A percentile compares a stretch with the other conserved stretches of the same genome.
Evolutionary conservation across 257 asterid genomes (phyloP).

Genomic region (Ophiorrhiza pumila): DNA sequence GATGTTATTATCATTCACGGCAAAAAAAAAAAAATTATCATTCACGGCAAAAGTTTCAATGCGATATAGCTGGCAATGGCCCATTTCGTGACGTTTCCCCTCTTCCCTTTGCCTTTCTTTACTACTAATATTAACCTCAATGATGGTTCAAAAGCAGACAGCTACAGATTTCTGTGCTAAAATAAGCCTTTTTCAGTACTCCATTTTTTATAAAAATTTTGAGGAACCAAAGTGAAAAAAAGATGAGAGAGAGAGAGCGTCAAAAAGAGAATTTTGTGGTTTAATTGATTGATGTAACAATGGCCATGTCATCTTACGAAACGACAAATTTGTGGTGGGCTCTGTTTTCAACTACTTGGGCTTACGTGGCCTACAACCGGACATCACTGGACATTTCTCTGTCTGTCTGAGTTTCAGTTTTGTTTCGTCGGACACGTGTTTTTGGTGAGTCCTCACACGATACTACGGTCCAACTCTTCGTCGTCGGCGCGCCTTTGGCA

Average conservation of each 20-base stretch:
- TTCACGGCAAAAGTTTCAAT: constrained; percentile 12
- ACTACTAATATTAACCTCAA: background rate
- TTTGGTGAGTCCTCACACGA: constrained; percentile 1
- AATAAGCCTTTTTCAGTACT: too few species aligned
- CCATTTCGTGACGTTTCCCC: constrained; percentile 20
- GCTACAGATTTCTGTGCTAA: background rate
- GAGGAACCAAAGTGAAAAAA: too few species aligned
- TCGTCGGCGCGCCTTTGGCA: constrained; percentile 24
- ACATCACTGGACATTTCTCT: constrained; percentile 27
- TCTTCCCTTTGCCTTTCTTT: constrained; percentile 14
- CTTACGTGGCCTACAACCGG: constrained; percentile 26
- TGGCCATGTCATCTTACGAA: constrained; percentile 9
- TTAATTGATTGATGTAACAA: constrained; percentile 4
- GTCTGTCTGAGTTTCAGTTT: constrained; percentile 29
- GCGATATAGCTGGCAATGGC: constrained; percentile 51
- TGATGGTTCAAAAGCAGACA: constrained; percentile 35
- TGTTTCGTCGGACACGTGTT: constrained; percentile 17
- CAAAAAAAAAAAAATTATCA: too few species aligned
- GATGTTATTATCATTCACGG: background rate
- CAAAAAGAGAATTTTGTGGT: constrained; percentile 2
- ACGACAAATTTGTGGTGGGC: constrained; percentile 36
- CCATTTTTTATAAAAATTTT: too few species aligned
- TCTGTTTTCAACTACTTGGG: constrained; percentile 22
- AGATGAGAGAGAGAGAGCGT: background rate
- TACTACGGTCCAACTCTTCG: too few species aligned